Conservation (phyloP, 2,329 filamentous ascomycete genomes). For the Tolypocladium cylindrosporum region DNA sequence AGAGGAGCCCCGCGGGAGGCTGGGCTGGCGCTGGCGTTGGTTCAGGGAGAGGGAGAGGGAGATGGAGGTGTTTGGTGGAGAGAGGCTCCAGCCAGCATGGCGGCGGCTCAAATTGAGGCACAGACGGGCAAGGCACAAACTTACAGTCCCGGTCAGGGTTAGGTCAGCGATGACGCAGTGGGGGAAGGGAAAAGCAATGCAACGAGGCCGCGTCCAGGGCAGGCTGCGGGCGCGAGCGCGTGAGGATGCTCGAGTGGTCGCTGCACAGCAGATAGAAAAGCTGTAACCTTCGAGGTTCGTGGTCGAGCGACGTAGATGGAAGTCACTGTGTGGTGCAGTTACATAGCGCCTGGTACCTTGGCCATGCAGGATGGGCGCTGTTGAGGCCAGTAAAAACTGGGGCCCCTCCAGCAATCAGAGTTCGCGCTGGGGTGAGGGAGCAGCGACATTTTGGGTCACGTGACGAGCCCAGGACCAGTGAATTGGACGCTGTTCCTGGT, state of each 20-base stretch:
- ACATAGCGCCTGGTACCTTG: constrained; percentile 22
- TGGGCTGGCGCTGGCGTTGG: not conserved
- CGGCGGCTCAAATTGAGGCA: constrained; percentile 26
- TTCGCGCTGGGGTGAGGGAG: not conserved
- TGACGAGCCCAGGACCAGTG: not conserved
- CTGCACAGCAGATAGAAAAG: not conserved
- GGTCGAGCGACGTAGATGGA: constrained; percentile 9
- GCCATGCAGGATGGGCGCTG: constrained; percentile 14
- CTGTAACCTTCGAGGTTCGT: constrained; percentile 1
- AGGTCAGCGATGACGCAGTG: constrained; percentile 29
- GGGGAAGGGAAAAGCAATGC: constrained; percentile 6
- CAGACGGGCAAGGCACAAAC: constrained; percentile 18
- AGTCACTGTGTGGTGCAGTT: constrained; percentile 23
- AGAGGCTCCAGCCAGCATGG: not conserved
- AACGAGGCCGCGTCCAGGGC: not conserved
- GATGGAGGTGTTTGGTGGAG: constrained; percentile 7
- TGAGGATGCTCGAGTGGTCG: constrained; percentile 1
- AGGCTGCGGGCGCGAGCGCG: not conserved
- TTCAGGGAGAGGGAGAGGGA: constrained; percentile 2
- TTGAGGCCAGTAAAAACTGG: constrained; percentile 11
- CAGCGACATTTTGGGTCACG: not conserved
- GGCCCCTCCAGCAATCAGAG: constrained; percentile 2
- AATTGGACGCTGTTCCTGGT: not conserved
- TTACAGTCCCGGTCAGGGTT: constrained; percentile 17
- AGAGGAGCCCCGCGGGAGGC: not conserved